phyloP scores from a whole-genome alignment of 108 stramenopile genomes.

The Discostella pseudostelligera region DNA sequence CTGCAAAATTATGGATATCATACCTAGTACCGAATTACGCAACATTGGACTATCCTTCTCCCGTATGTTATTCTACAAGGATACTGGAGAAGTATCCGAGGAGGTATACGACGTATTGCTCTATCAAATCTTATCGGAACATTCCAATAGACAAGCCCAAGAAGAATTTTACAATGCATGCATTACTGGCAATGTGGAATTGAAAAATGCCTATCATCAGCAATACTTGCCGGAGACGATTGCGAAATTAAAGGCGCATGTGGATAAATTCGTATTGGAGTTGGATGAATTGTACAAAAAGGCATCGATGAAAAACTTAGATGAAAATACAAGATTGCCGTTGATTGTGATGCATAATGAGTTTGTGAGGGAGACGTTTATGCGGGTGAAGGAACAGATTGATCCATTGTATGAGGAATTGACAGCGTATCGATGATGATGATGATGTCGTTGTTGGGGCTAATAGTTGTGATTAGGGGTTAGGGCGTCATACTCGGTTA shows the following conservation, averaged over 20 bases:
- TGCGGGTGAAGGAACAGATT: conserved; percentile 44
- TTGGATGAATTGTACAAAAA: conserved; percentile 48
- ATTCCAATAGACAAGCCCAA: conserved; percentile 23
- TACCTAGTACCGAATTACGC: conserved; percentile 43
- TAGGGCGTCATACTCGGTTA: no score
- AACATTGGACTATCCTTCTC: conserved; percentile 61
- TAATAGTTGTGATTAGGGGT: no score
- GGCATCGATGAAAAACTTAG: conserved; percentile 33
- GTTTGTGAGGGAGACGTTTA: conserved; percentile 45
- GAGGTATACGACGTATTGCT: conserved; percentile 64
- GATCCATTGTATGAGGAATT: conserved; percentile 28
- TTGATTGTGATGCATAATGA: conserved; percentile 54
- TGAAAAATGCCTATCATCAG: conserved; percentile 48
- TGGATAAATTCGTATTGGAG: conserved; percentile 48
- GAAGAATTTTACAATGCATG: conserved; percentile 56
- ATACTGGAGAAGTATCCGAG: conserved; percentile 54
- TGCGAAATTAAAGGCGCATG: conserved; percentile 45
- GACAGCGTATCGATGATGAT: not conserved
- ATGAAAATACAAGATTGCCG: conserved; percentile 40
- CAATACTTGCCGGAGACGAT: conserved; percentile 52
- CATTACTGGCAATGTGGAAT: conserved; percentile 48
- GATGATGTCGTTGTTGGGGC: no score
- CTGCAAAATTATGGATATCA: conserved; percentile 64
- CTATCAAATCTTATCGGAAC: conserved; percentile 38
- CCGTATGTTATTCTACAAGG: conserved; percentile 61